Evolutionary conservation across 805 yeast genomes (phyloP).

Genomic region (Candida montana): DNA sequence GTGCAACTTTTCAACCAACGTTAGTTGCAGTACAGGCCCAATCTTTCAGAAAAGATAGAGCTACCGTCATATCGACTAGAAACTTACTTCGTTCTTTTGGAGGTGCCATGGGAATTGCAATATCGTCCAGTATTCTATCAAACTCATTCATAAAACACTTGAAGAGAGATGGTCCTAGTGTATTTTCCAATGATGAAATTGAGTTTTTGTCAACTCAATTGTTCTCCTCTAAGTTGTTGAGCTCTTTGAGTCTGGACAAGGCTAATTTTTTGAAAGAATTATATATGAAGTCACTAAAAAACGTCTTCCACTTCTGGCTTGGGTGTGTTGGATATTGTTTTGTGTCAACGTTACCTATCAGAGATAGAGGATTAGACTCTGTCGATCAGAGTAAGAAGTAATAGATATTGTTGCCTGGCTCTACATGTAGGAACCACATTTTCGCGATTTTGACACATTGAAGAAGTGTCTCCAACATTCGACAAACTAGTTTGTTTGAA

Average conservation of each 20-base stretch:
- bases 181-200: background rate
- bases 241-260: background rate
- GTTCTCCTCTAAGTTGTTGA: background rate
- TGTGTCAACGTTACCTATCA: background rate
- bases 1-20: conserved; percentile 5
- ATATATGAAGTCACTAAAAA: conserved; percentile 4
- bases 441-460: too few relatives aligned
- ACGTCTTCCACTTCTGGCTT: conserved; percentile 4
- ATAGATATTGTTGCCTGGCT: too few relatives aligned
- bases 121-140: conserved; percentile 12
- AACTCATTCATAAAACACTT: background rate
- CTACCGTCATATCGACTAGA: conserved; percentile 52
- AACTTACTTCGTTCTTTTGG: conserved; percentile 55
- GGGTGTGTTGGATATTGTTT: conserved; percentile 1
- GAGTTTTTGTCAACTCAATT: background rate
- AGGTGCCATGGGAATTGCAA: conserved; percentile 53
- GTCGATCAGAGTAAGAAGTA: too few relatives aligned
- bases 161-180: background rate
- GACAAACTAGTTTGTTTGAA: too few relatives aligned
- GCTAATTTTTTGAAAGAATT: background rate
- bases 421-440: too few relatives aligned
- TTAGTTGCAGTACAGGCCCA: conserved; percentile 51
- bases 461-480: too few relatives aligned
- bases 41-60: conserved; percentile 43
- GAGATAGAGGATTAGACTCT: conserved; percentile 3